A percentile compares a stretch with the other conserved stretches of the same genome.
phyloP scores from a whole-genome alignment of 768 basidiomycete genomes.

The Pisolithus orientalis region DNA sequence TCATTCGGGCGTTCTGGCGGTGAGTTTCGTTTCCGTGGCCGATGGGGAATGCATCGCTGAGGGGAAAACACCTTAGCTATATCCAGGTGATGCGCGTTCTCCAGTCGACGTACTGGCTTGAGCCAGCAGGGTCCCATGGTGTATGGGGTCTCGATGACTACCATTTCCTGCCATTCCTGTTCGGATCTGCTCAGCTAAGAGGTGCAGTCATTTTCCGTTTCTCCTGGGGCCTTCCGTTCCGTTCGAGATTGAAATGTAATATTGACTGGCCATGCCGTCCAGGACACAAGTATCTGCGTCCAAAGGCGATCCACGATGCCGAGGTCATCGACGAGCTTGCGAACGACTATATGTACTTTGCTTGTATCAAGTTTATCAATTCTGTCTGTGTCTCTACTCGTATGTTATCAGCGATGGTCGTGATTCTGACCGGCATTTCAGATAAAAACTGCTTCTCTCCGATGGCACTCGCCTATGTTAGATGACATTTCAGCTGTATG shows the following conservation, averaged over 20 bases:
- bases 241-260: background rate
- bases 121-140: slow-evolving; percentile 98
- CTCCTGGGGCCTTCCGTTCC: background rate
- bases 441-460: slow-evolving; percentile 92
- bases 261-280: background rate
- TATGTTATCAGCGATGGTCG: background rate
- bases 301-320: slow-evolving; percentile 86
- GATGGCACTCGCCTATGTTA: slow-evolving; percentile 99
- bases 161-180: slow-evolving; percentile 90
- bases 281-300: slow-evolving; percentile 87
- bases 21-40: slow-evolving; percentile 20
- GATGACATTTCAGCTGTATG: slow-evolving; percentile 88
- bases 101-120: slow-evolving; percentile 94
- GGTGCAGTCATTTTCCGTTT: slow-evolving; percentile 29
- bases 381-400: slow-evolving; percentile 47
- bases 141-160: slow-evolving; percentile 98
- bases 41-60: background rate
- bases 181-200: slow-evolving; percentile 74
- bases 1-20: slow-evolving; percentile 88
- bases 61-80: slow-evolving; percentile 39
- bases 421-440: slow-evolving; percentile 21
- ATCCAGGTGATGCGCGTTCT: slow-evolving; percentile 77
- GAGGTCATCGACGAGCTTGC: slow-evolving; percentile 92
- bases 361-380: slow-evolving; percentile 94
- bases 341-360: slow-evolving; percentile 93